Base-by-base conservation (phyloP, 768 basidiomycete species). In the Mycena alexandri region DNA sequence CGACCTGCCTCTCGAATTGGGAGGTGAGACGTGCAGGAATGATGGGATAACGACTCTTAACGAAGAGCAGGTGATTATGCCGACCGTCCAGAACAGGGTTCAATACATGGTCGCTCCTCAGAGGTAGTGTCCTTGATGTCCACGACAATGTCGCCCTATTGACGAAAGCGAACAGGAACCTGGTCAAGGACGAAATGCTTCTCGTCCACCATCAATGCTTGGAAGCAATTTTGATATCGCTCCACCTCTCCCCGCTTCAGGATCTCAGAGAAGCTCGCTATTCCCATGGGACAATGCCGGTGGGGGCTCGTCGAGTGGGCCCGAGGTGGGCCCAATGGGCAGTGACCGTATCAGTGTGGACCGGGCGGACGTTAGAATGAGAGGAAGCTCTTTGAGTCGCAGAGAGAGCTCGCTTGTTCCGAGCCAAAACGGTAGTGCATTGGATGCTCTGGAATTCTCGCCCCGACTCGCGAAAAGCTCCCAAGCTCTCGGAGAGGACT, bases 271-370 rank as follows among this genome's bases (percentile, higher is more conserved):
- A 38, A 91, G 88, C 69, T 88, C 90, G 11, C 74, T 94, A 34
- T 93, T 93, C 74, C 93, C 93, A 7, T 95, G 93, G 93, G 92
- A 94, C 73, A 86, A 94, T 75, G 93, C 92, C 6, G 91, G 89
- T 5, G 80, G 85, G 7, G 82, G 81, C 44, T 92, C 89, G 57
- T 91, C 90, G 1, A 89, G 85, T 36, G 81, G 79, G 36, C 86
- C 78, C 25, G 83, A 64, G 3, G 78, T 73, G 19, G 81, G 79
- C 41, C 79, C 78, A 22, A 72, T 75, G 53, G 82, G 81, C 46
- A 85, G 82, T 68, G 85, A 86, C 57, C 79, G 81, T 51, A 73
- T 84, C 46, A 83, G 83, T 68, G 71, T 90, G 34, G 88, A 87
- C 36, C 82, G 79, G 21, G 86, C 84, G 3, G 89, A 90, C 63